Evolutionary conservation across 805 yeast genomes (phyloP), one percentile per base, ranked within the genome.

Genomic region (Metschnikowia gruessii): DNA sequence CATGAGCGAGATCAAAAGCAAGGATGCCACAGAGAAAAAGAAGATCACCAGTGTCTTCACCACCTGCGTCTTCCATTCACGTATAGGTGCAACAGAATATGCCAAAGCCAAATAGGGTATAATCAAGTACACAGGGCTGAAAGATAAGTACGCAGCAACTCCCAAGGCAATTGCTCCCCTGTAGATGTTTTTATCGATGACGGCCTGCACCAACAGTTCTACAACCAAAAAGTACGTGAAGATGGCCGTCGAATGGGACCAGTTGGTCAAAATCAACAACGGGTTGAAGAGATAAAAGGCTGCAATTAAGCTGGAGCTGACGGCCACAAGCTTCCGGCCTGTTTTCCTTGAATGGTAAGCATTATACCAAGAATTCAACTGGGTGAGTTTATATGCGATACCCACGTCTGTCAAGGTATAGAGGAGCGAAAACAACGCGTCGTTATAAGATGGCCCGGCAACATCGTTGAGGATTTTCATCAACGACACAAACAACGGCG

Each of bases 231-330:
- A 65, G 60, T 85, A 81, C 8, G 84, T 70, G 59, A 92, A 75
- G 1, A 77, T 56, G 17, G 75, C 68, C 0, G 95, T 80, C 0
- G 95, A 85, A 55, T 82, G 81, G 4, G 94, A 76, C 40, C 86
- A 69, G 37, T 82, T 76, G 10, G 91, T 76, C 42, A 88, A 63
- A 2, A 90, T 63, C n/a, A 82, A 68, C 56, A 91, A 70, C 8
- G 99, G 99, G 61, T 90, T 94, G 59, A 89, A 76, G 26, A 85
- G 73, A 62, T 85, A 92, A 42, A 84, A 72, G 12, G 84, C 67
- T 1, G 85, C 83, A 13, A 83, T 74, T 29, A 79, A 59, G 63
- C 73, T 71, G 34, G 79, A 75, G 40, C 54, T 49, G 48, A 65
- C 63, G 1, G 63, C 65, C 12, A 40, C 48, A 2, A 61, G 43